phyloP scores from a whole-genome alignment of 345 rosid species.

The Bruguiera parviflora region DNA sequence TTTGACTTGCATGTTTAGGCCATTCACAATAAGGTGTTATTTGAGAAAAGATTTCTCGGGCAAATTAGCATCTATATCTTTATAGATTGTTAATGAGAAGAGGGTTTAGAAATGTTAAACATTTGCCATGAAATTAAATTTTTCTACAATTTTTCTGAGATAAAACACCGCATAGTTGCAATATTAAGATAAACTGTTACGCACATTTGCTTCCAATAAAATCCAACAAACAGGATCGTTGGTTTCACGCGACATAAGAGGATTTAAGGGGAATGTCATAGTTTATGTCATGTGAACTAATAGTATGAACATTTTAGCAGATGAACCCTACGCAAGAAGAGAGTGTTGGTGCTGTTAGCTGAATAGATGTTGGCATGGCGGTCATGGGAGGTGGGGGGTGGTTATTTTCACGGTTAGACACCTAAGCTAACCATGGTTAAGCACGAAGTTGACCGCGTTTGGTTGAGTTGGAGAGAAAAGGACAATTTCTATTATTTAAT shows the following conservation, averaged over 20 bases:
- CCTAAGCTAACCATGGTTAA: conserved; percentile 40
- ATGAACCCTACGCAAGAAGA: conserved; percentile 24
- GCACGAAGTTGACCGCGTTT: conserved; percentile 34
- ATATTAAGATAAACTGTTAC: no score
- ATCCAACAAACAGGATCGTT: neutral
- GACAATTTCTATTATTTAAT: conserved; percentile 2
- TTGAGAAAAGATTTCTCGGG: no score
- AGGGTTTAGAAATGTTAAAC: no score
- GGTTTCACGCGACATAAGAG: conserved; percentile 6
- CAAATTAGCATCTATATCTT: no score
- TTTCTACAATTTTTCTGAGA: no score
- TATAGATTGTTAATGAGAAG: no score
- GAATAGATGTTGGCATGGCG: conserved; percentile 15
- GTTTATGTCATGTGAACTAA: conserved; percentile 6
- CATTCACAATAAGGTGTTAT: no score
- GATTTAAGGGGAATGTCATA: neutral
- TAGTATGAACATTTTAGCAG: conserved; percentile 22
- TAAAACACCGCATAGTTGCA: no score
- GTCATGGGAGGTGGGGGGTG: conserved; percentile 13
- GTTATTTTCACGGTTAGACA: neutral
- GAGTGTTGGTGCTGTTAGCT: conserved; percentile 35
- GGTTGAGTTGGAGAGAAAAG: conserved; percentile 18
- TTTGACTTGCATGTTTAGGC: no score
- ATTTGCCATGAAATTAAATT: no score
- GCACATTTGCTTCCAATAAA: neutral